Base-by-base conservation (phyloP, 129 eudicot species). In the Centaurea solstitialis region DNA sequence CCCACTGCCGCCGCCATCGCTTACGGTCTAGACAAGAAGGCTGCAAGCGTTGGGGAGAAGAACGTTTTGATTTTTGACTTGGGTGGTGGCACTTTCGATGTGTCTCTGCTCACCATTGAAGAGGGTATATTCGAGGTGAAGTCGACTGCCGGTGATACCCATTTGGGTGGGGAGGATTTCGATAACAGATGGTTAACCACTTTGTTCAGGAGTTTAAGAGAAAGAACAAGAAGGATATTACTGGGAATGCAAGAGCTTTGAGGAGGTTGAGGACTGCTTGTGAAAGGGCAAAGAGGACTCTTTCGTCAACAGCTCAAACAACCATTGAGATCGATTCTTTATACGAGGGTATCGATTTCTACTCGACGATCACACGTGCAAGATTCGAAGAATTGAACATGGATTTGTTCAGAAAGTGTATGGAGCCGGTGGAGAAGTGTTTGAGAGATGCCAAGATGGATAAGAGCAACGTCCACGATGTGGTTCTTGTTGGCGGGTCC, bases 1-100 rank as follows among this genome's bases (percentile, higher is more conserved):
- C n/a, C n/a, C n/a, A n/a, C n/a, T n/a, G n/a, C n/a, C n/a, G n/a
- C n/a, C n/a, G n/a, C n/a, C n/a, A n/a, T n/a, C n/a, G n/a, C n/a
- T n/a, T n/a, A n/a, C n/a, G n/a, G n/a, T n/a, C n/a, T n/a, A n/a
- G n/a, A n/a, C n/a, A n/a, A n/a, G n/a, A n/a, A n/a, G n/a, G n/a
- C n/a, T n/a, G n/a, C n/a, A n/a, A n/a, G n/a, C n/a, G n/a, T n/a
- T n/a, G n/a, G n/a, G n/a, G n/a, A n/a, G n/a, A n/a, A n/a, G n/a
- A n/a, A n/a, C n/a, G n/a, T n/a, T n/a, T n/a, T n/a, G n/a, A n/a
- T n/a, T 87, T 86, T 86, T 6, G 89, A 88, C 69, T 75, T 88
- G 73, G 92, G 92, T 35, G 92, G 92, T 24, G 89, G 92, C 0
- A 88, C 92, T 35, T 84, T 89, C 76, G 93, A 89, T 78, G 93